Percentiles rank a stretch among this genome's conserved stretches.
Evolutionary conservation across 2,329 filamentous ascomycete species (phyloP).

Genomic region (Penicillium polonicum): DNA sequence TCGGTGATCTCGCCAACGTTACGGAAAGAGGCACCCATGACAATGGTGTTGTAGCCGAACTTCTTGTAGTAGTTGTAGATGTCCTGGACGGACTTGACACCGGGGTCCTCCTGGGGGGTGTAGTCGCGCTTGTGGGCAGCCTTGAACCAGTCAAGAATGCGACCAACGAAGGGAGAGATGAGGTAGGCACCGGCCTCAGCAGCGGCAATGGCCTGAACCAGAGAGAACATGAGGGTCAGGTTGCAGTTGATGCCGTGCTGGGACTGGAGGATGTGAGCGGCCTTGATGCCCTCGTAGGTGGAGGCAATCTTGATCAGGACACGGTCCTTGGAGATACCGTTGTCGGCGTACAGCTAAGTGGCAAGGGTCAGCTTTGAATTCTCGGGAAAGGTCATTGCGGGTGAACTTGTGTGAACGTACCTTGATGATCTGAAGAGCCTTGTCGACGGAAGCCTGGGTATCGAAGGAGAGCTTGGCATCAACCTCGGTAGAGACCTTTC

Average conservation of each 20-base stretch:
- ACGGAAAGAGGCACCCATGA: conserved; percentile 99
- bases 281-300: conserved; percentile 99
- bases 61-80: conserved; percentile 99
- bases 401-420: conserved; percentile 51
- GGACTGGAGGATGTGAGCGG: conserved; percentile 91
- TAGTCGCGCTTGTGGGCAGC: conserved; percentile 91
- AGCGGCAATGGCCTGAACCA: conserved; percentile 88
- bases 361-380: conserved; percentile 23
- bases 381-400: not conserved
- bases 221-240: conserved; percentile 98
- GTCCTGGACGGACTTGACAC: conserved; percentile 85
- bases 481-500: conserved; percentile 98
- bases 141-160: conserved; percentile 99
- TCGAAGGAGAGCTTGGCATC: conserved; percentile 95
- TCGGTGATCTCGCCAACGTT: conserved; percentile 96
- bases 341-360: conserved; percentile 82
- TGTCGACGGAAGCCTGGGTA: conserved; percentile 85
- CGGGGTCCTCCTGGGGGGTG: conserved; percentile 84
- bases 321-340: conserved; percentile 89
- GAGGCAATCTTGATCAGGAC: conserved; percentile 98
- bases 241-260: conserved; percentile 98
- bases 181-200: conserved; percentile 95
- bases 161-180: conserved; percentile 98
- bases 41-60: conserved; percentile 97
- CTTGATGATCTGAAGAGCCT: conserved; percentile 95